phyloP scores from a whole-genome alignment of 2,329 filamentous ascomycete species.

The Sodiomyces alkalinus region DNA sequence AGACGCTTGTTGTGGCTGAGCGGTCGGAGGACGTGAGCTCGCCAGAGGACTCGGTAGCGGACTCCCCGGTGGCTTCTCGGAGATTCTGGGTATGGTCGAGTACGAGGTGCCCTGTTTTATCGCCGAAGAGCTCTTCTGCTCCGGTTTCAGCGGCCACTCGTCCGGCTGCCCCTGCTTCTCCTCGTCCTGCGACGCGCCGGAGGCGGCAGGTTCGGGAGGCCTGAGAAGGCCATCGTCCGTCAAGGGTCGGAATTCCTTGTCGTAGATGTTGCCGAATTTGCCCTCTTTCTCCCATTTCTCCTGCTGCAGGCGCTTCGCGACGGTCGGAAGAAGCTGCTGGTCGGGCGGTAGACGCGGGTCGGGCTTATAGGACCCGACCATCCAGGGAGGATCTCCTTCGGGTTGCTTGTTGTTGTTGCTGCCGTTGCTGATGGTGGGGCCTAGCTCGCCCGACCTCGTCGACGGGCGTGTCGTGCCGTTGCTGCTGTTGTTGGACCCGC shows the following conservation, averaged over 20 bases:
- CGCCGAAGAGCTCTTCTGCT: constrained; percentile 32
- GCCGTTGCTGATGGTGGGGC: too few species aligned
- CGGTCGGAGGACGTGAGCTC: constrained; percentile 19
- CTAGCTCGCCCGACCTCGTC: constrained; percentile 45
- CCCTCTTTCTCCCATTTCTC: constrained; percentile 92
- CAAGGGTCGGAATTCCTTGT: constrained; percentile 73
- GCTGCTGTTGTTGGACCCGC: constrained; percentile 31
- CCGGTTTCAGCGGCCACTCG: constrained; percentile 46
- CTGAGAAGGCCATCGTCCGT: constrained; percentile 45
- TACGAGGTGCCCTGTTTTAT: constrained; percentile 34
- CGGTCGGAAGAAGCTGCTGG: constrained; percentile 87
- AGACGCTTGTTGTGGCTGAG: constrained; percentile 17
- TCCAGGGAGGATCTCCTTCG: constrained; percentile 92
- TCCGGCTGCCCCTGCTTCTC: constrained; percentile 16
- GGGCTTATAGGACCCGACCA: constrained; percentile 87
- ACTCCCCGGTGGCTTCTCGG: constrained; percentile 24
- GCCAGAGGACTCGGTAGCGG: constrained; percentile 30
- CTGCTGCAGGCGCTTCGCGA: constrained; percentile 80
- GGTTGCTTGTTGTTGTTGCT: constrained; percentile 52
- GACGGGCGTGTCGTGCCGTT: constrained; percentile 40
- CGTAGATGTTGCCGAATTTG: constrained; percentile 71
- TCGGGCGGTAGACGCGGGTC: constrained; percentile 89
- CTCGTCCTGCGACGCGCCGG: constrained; percentile 11
- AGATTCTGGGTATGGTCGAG: constrained; percentile 48
- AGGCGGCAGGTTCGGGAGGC: constrained; percentile 22